Base-by-base conservation (phyloP, 192 early-diverging fungal species). In the Phycomyces blakesleeanus region DNA sequence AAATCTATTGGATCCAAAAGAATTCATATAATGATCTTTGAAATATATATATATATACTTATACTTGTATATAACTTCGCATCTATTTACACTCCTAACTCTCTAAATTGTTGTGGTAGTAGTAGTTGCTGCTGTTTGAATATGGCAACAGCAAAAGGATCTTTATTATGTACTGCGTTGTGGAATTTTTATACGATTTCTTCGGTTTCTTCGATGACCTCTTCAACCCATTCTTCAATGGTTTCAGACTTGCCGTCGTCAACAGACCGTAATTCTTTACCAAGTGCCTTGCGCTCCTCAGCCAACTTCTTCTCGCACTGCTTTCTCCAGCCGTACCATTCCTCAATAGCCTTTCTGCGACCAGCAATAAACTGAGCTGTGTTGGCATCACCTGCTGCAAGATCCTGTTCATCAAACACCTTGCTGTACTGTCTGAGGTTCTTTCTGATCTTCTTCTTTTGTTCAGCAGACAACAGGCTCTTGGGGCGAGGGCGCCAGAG, bases 401-500 rank as follows among this genome's bases (percentile, higher is more conserved):
- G 82, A 76, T 99, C 97, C 69, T 87, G 84, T 74, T 95, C 87
- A 26, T 99, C 97, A 75, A 97, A 96, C 60, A 84, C 74, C 70
- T 82, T 85, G 59, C 89, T 78, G 81, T 93, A 97, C 57, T 91
- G 78, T 76, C 93, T 90, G 57, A 99, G 79, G 74, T 93, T 91
- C 89, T 94, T 98, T 76, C 83, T 86, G 55, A 98, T 86, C 74
- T 85, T 75, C 83, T 91, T 93, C 82, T 89, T 89, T 79, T 91
- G 78, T 37, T 88, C 92, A 51, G 77, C 75, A 14, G 87, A 75
- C 40, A 98, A 79, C 55, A 98, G 81, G 47, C 90, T 85, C 47
- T 76, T 73, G 8, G 97, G 96, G 49, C 95, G 89, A 49, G 97
- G 97, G 64, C 97, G 90, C 94, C 96, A 99, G 66, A 93, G 65